Conservation (phyloP, 1,284 basidiomycete genomes). For the Trichosporon sp. region DNA sequence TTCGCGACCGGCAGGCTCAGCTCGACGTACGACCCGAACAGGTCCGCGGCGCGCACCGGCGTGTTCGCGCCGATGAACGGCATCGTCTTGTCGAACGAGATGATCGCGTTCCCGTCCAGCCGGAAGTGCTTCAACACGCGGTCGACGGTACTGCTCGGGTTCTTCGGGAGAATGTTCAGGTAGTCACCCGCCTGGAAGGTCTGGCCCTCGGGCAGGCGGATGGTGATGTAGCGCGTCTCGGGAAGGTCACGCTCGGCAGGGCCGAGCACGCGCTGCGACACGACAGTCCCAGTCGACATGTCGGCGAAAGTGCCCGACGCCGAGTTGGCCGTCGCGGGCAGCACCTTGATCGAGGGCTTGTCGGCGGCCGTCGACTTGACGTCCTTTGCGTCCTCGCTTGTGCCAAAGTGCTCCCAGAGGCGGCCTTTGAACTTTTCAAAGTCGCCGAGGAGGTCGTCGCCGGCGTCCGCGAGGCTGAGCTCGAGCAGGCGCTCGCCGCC, state of each 20-base stretch:
- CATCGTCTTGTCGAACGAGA: constrained; percentile 49
- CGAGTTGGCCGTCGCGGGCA: constrained; percentile 2
- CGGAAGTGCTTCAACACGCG: constrained; percentile 51
- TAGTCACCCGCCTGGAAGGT: constrained; percentile 54
- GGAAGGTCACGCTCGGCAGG: background rate
- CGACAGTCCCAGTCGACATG: background rate
- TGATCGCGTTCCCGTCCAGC: constrained; percentile 52
- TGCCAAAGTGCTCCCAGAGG: constrained; percentile 4
- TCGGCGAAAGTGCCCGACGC: background rate
- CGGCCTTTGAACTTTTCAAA: constrained; percentile 3
- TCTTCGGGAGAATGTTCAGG: constrained; percentile 45
- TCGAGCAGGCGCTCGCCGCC: constrained; percentile 49
- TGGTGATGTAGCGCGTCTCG: constrained; percentile 40
- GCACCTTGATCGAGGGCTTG: background rate
- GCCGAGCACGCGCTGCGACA: background rate
- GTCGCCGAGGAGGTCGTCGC: constrained; percentile 6
- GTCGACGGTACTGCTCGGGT: constrained; percentile 34
- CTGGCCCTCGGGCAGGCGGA: constrained; percentile 50
- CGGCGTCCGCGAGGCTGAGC: background rate
- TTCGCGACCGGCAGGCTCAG: constrained; percentile 34
- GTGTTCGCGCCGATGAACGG: constrained; percentile 52
- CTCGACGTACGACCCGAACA: constrained; percentile 54
- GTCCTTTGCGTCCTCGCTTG: background rate
- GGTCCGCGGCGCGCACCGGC: constrained; percentile 46
- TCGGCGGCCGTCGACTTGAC: background rate